Percentiles rank a stretch among this genome's conserved stretches.
Conservation (phyloP, 345 rosid genomes). For the Balakata baccata region DNA sequence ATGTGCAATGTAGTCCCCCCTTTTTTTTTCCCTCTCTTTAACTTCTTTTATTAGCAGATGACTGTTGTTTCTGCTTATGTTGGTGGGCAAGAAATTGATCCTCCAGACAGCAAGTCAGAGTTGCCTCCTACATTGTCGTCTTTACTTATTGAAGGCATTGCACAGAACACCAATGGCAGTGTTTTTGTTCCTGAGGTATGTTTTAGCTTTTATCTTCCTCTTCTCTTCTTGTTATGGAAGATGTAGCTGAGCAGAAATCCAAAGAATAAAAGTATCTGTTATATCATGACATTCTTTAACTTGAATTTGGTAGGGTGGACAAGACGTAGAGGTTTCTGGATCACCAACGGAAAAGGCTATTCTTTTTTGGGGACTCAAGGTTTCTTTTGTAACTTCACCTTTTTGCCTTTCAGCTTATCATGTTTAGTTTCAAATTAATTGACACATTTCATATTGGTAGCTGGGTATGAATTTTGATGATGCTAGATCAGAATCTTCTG, state of each 20-base stretch:
- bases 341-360: slow-evolving; percentile 98
- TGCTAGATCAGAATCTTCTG: slow-evolving; percentile 58
- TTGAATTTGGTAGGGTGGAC: slow-evolving; percentile 57
- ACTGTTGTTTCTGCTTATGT: slow-evolving; percentile 85
- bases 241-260: not conserved
- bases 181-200: slow-evolving; percentile 74
- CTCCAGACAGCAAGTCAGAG: slow-evolving; percentile 36
- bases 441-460: slow-evolving; percentile 25
- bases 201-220: no score
- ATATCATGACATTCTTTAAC: not conserved
- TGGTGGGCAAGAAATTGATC: slow-evolving; percentile 59
- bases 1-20: no score
- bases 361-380: slow-evolving; percentile 82
- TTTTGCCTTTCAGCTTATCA: not conserved
- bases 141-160: slow-evolving; percentile 53
- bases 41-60: slow-evolving; percentile 54
- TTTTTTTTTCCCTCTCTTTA: not conserved
- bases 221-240: not conserved
- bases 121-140: slow-evolving; percentile 36
- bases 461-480: slow-evolving; percentile 84
- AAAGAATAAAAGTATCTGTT: not conserved
- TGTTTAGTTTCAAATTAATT: not conserved
- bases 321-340: slow-evolving; percentile 74
- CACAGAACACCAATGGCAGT: slow-evolving; percentile 86
- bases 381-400: not conserved